phyloP scores from a whole-genome alignment of 257 asterid genomes.

The Solanum medicagineum region DNA sequence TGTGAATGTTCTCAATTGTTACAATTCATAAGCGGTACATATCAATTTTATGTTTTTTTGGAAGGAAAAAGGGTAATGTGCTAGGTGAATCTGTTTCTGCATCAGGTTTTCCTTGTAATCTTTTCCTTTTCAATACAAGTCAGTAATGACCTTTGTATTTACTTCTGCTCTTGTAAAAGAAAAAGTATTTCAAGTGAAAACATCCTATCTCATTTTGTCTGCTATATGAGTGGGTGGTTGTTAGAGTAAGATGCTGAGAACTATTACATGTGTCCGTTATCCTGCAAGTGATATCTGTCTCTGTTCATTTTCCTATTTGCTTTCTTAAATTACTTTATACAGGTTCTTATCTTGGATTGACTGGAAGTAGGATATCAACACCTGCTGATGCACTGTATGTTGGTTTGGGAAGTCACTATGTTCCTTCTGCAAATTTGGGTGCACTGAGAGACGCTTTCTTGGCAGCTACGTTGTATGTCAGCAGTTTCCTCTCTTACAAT shows the following conservation, averaged over 20 bases:
- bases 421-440: slow-evolving; percentile 72
- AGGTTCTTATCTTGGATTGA: slow-evolving; percentile 96
- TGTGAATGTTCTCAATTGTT: background rate
- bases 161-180: background rate
- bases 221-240: background rate
- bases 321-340: slow-evolving; percentile 8
- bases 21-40: background rate
- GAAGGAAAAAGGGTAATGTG: background rate
- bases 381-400: slow-evolving; percentile 95
- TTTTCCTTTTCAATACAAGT: background rate
- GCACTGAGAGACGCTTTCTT: slow-evolving; percentile 49
- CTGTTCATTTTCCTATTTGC: background rate
- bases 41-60: background rate
- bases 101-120: background rate
- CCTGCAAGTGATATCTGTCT: background rate
- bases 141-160: background rate
- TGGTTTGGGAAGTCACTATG: slow-evolving; percentile 88
- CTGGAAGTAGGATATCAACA: slow-evolving; percentile 77
- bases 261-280: background rate
- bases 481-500: background rate
- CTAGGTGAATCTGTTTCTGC: background rate
- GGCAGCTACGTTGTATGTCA: slow-evolving; percentile 56
- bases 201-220: background rate
- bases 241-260: background rate
- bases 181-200: background rate